Base-by-base conservation (phyloP, 2,329 filamentous ascomycete species). In the Rosellinia necatrix region DNA sequence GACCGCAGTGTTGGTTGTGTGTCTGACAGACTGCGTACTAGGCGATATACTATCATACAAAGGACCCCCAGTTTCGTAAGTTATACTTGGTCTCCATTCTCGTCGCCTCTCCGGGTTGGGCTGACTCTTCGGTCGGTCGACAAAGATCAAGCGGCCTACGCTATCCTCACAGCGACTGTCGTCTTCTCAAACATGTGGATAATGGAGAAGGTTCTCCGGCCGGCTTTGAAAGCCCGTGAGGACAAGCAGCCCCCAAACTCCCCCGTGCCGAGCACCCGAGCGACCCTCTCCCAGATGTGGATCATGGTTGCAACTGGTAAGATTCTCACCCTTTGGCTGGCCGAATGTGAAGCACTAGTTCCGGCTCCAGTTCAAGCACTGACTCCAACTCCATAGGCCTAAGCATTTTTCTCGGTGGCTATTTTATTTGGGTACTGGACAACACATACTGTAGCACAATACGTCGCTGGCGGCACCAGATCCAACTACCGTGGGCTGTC, bases 31-130 rank as follows among this genome's bases (percentile, higher is more conserved):
- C 4, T 22, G 24, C 8, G 25, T 37, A 9, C 7, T 42, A 79
- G 76, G 66, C 71, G 3, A 77, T 76, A 72, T 96, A 96, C 73
- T 89, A 92, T 68, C 85, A 90, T 60, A 84, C 92, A 13, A 90
- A 92, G 69, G 87, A 96, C 62, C 90, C 91, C 0, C 78, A 84
- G 1, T 96, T 96, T 71, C 91, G 96, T 73, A 90, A 96, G 70
- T 86, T 17, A 6, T 24, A 7, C 6, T 27, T 25, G 6, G 3
- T 10, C 24, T 19, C 25, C 4, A n/a, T 47, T 17, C 7, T 12
- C 3, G 17, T 34, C 34, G 27, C 10, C 24, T 19, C 10, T 21
- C 2, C 4, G 7, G 10, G 24, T 21, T 9, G 22, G 44, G 24
- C 57, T 60, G 34, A 60, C 44, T 6, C 8, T 17, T 17, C 9